Conservation (phyloP, 306 rosid species). For the Prunus padus region DNA sequence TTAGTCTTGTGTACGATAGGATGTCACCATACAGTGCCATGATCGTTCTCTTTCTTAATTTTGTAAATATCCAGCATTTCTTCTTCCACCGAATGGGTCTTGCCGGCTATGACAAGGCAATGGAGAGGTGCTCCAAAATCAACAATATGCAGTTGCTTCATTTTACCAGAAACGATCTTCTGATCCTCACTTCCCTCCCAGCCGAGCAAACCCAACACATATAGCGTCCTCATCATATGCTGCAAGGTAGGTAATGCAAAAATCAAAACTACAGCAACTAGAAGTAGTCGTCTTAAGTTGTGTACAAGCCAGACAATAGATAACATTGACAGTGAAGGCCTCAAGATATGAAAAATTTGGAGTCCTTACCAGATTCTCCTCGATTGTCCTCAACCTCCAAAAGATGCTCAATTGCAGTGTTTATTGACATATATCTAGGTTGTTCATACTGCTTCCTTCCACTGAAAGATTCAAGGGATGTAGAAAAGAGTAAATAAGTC, state of each 20-base stretch:
- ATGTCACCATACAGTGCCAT: slow-evolving; percentile 2
- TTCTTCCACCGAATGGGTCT: slow-evolving; percentile 86
- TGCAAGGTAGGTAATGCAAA: slow-evolving; percentile 21
- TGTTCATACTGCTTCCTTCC: slow-evolving; percentile 83
- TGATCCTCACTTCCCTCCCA: slow-evolving; percentile 91
- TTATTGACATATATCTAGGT: slow-evolving; percentile 79
- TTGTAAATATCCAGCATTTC: slow-evolving; percentile 80
- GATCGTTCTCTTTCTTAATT: slow-evolving; percentile 19
- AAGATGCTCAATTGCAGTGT: slow-evolving; percentile 82
- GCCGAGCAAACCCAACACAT: slow-evolving; percentile 86
- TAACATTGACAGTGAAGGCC: not conserved
- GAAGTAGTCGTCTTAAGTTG: not conserved
- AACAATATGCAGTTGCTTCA: slow-evolving; percentile 61
- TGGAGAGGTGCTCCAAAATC: slow-evolving; percentile 92
- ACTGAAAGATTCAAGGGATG: slow-evolving; percentile 41
- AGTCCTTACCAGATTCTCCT: slow-evolving; percentile 58
- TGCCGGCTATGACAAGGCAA: slow-evolving; percentile 81
- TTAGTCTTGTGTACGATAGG: no score
- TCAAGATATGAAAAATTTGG: not conserved
- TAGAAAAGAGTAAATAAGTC: not conserved
- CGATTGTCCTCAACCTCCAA: slow-evolving; percentile 66
- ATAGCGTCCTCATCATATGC: slow-evolving; percentile 59
- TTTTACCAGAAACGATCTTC: slow-evolving; percentile 63
- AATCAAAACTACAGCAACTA: not conserved
- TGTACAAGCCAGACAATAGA: not conserved